These are phyloP conservation scores for Coemansia sp. DNA, from an alignment of 192 early-diverging fungal genomes.

Conservation along the genomic window DNA sequence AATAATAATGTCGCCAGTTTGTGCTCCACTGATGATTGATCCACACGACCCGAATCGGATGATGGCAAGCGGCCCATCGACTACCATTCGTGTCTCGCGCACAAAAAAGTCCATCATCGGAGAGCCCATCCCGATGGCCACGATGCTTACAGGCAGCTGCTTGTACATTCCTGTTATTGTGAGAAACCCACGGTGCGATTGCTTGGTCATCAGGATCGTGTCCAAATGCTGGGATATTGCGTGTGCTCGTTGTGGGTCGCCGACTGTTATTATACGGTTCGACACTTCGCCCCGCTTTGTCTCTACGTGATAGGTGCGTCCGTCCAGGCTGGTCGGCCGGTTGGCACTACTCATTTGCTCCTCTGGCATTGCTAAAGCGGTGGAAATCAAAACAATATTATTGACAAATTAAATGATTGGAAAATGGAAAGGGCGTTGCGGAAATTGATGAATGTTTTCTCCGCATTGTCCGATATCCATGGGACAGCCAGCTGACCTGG, in stretches of 20 bases:
- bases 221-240: conserved; percentile 67
- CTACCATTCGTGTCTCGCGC: conserved; percentile 78
- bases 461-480: neutral
- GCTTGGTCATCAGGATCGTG: conserved; percentile 53
- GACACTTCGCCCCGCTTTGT: conserved; percentile 76
- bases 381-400: neutral
- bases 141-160: conserved; percentile 71
- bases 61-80: conserved; percentile 73
- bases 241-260: conserved; percentile 74
- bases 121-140: conserved; percentile 84
- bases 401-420: neutral
- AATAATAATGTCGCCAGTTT: conserved; percentile 68
- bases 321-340: conserved; percentile 74
- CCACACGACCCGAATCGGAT: conserved; percentile 88
- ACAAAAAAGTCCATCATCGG: conserved; percentile 93
- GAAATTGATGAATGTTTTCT: neutral
- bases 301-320: conserved; percentile 83
- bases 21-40: conserved; percentile 57
- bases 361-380: conserved; percentile 16
- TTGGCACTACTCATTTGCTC: conserved; percentile 66
- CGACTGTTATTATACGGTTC: conserved; percentile 86
- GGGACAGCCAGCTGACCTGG: too few species aligned
- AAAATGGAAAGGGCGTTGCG: neutral
- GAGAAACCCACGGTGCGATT: conserved; percentile 76
- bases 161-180: conserved; percentile 85